These are phyloP conservation scores for Ophiostoma australiae DNA, from an alignment of 2,329 filamentous ascomycete species.

Conservation along the genomic window DNA sequence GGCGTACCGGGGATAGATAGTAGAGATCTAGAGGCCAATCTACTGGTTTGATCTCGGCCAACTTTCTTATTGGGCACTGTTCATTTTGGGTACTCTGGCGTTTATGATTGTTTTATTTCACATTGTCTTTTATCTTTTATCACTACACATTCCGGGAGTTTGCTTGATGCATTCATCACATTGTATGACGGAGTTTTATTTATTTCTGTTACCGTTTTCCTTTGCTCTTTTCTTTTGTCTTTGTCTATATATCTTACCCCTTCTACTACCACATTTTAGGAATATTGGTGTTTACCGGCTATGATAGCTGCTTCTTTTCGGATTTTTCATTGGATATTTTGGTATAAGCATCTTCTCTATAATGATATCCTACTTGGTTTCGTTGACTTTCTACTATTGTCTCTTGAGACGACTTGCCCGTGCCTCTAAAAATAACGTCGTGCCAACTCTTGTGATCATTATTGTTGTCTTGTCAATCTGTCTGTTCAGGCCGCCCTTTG, in stretches of 20 bases:
- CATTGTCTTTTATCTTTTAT: neutral
- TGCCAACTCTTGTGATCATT: neutral
- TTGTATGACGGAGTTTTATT: slow-evolving; percentile 13
- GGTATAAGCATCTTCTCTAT: neutral
- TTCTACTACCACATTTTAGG: neutral
- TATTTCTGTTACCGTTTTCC: neutral
- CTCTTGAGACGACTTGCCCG: neutral
- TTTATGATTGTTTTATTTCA: neutral
- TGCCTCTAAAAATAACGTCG: slow-evolving; percentile 3
- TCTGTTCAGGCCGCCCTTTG: neutral
- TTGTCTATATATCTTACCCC: neutral
- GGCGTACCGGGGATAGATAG: slow-evolving; percentile 31
- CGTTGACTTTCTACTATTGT: neutral
- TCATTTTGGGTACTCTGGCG: neutral
- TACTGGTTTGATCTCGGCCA: neutral
- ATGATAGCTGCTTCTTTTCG: neutral
- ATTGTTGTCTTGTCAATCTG: neutral
- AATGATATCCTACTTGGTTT: slow-evolving; percentile 5
- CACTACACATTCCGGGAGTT: slow-evolving; percentile 6
- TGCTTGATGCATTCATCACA: slow-evolving; percentile 6
- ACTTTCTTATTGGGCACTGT: neutral
- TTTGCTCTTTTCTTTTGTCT: neutral
- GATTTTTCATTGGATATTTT: slow-evolving; percentile 6
- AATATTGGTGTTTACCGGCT: neutral
- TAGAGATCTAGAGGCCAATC: neutral